phyloP scores from a whole-genome alignment of 2,329 filamentous ascomycete genomes.

The Emmonsiellopsis sp. region DNA sequence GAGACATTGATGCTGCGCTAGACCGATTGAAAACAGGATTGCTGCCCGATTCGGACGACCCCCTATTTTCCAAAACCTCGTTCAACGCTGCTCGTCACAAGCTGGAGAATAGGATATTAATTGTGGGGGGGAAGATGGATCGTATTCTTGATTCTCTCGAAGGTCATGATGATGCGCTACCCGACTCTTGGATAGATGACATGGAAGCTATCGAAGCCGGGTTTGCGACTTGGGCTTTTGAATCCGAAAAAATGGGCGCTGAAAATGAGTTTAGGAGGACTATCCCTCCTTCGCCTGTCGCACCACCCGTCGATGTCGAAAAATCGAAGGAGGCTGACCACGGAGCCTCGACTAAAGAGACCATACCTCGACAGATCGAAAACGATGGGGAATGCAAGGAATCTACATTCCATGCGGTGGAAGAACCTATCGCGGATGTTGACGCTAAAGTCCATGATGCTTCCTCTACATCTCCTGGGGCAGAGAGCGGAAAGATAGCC shows the following conservation, averaged over 20 bases:
- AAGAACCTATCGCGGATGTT: not conserved
- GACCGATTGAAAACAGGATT: slow-evolving; percentile 17
- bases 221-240: slow-evolving; percentile 71
- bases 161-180: slow-evolving; percentile 71
- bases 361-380: not conserved
- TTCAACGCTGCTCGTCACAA: slow-evolving; percentile 40
- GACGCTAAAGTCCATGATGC: too few relatives aligned
- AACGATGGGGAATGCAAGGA: not conserved
- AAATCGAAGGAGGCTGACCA: not conserved
- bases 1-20: slow-evolving; percentile 25
- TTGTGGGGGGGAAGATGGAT: slow-evolving; percentile 66
- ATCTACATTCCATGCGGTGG: not conserved
- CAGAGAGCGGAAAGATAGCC: too few relatives aligned
- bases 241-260: slow-evolving; percentile 64
- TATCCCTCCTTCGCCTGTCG: slow-evolving; percentile 3
- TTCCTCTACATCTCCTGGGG: too few relatives aligned
- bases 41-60: slow-evolving; percentile 18
- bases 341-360: not conserved
- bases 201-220: slow-evolving; percentile 71
- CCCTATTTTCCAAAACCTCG: slow-evolving; percentile 23
- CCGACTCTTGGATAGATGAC: slow-evolving; percentile 76
- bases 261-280: slow-evolving; percentile 47
- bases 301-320: slow-evolving; percentile 1
- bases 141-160: slow-evolving; percentile 80
- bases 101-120: slow-evolving; percentile 59